Percentiles rank a stretch among this genome's conserved stretches.
These are phyloP conservation scores for Zea mays DNA, from an alignment of 176 grass and related monocot genomes.

Conservation along the genomic window Zm-B73-REFERENCE-NAM-5.0 NC_050100.1:79665501-79666000, in stretches of 20 bases:
- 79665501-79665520: neutral
- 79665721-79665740: no score
- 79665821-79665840: no score
- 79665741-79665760: no score
- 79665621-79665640: slow-evolving; percentile 39
- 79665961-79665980: slow-evolving; percentile 46
- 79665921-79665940: slow-evolving; percentile 17
- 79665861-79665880: no score
- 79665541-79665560: slow-evolving; percentile 27
- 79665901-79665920: slow-evolving; percentile 26
- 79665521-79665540: neutral
- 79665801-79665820: no score
- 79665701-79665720: no score
- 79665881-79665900: slow-evolving; percentile 46
- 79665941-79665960: slow-evolving; percentile 28
- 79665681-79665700: neutral
- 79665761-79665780: no score
- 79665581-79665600: slow-evolving; percentile 45
- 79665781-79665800: no score
- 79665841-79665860: neutral
- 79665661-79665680: neutral
- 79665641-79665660: neutral
- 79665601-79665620: slow-evolving; percentile 46
- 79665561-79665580: slow-evolving; percentile 45
- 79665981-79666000: slow-evolving; percentile 41